Percentiles rank a stretch among this genome's conserved stretches.
Conservation (phyloP, 345 rosid species). For the Camelina laxa region DNA sequence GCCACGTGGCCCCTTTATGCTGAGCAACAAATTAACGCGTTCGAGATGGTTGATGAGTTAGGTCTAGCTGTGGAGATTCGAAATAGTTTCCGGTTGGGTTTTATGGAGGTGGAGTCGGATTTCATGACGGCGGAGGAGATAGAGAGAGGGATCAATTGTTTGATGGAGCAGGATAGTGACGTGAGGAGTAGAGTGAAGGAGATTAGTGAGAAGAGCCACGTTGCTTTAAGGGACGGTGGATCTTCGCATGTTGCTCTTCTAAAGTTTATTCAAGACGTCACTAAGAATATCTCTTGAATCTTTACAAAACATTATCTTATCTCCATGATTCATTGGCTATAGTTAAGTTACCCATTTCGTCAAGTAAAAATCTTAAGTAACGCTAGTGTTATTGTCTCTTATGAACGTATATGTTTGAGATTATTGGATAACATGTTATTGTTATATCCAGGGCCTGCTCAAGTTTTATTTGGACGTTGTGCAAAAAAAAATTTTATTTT, state of each 20-base stretch:
- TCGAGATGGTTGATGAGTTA: slow-evolving; percentile 49
- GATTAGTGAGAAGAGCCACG: slow-evolving; percentile 47
- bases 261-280: slow-evolving; percentile 35
- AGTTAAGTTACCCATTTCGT: too few species aligned
- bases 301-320: neutral
- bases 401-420: too few species aligned
- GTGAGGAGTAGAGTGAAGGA: slow-evolving; percentile 44
- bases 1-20: slow-evolving; percentile 46
- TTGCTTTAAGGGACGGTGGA: slow-evolving; percentile 53
- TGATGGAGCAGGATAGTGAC: slow-evolving; percentile 49
- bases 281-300: neutral
- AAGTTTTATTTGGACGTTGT: too few species aligned
- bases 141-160: slow-evolving; percentile 50
- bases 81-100: slow-evolving; percentile 39
- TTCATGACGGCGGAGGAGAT: slow-evolving; percentile 44
- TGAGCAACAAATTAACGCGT: slow-evolving; percentile 54
- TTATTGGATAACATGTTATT: too few species aligned
- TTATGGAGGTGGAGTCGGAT: neutral
- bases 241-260: slow-evolving; percentile 46
- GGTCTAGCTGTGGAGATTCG: slow-evolving; percentile 54
- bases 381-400: too few species aligned
- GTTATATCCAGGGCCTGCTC: too few species aligned
- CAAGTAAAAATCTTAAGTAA: too few species aligned
- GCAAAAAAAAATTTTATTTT: too few species aligned
- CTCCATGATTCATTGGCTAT: neutral